These are phyloP conservation scores for Dryadomyces sulphureus DNA, from an alignment of 2,329 filamentous ascomycete species.

Conservation along the genomic window DNA sequence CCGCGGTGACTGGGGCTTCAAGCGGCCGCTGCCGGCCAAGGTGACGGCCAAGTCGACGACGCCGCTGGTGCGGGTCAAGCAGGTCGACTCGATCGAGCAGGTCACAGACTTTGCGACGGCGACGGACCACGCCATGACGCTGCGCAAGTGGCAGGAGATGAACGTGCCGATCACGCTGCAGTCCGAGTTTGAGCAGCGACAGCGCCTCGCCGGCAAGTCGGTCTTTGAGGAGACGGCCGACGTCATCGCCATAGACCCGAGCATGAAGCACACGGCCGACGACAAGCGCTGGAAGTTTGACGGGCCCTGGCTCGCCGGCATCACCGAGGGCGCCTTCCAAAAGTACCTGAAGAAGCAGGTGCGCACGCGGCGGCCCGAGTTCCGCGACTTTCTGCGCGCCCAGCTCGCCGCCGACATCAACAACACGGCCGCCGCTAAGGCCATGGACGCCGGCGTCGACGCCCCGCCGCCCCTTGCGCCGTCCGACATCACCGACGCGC, in stretches of 20 bases:
- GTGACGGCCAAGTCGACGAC: conserved; percentile 57
- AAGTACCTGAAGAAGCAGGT: conserved; percentile 39
- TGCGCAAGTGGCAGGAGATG: conserved; percentile 78
- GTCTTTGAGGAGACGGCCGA: conserved; percentile 47
- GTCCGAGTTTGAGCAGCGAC: conserved; percentile 11
- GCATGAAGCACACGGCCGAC: conserved; percentile 19
- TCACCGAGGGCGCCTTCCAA: conserved; percentile 45
- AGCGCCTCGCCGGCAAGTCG: conserved; percentile 24
- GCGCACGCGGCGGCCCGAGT: conserved; percentile 35
- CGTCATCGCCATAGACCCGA: conserved; percentile 27
- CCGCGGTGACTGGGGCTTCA: conserved; percentile 85
- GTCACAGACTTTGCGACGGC: conserved; percentile 81
- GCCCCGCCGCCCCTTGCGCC: conserved; percentile 17
- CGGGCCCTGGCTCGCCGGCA: conserved; percentile 51
- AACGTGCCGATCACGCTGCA: conserved; percentile 43
- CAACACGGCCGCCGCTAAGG: conserved; percentile 18
- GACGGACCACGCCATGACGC: conserved; percentile 63
- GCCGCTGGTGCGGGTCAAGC: conserved; percentile 62
- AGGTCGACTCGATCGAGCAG: conserved; percentile 73
- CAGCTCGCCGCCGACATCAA: conserved; percentile 33
- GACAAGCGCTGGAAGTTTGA: conserved; percentile 50
- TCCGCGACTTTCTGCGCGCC: conserved; percentile 36
- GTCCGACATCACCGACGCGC: conserved; percentile 30
- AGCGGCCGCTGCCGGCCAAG: conserved; percentile 65
- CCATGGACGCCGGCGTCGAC: conserved; percentile 23